phyloP scores from a whole-genome alignment of 805 yeast genomes.

The Alloascoidea africana region DNA sequence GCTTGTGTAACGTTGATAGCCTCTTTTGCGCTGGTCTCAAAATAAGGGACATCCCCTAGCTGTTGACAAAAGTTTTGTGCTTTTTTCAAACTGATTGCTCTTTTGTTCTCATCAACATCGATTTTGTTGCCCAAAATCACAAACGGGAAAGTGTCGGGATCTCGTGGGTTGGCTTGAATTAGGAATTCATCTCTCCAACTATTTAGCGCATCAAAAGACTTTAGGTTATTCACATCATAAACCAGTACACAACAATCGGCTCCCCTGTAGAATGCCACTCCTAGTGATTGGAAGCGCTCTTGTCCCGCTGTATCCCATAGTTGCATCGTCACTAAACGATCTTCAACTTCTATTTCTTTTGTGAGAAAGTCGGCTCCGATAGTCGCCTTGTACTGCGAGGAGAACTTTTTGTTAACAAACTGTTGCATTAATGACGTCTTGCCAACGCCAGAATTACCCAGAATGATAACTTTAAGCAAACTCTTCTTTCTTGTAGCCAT shows the following conservation, averaged over 20 bases:
- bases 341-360: conserved; percentile 58
- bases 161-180: conserved; percentile 64
- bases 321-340: conserved; percentile 36
- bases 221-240: conserved; percentile 69
- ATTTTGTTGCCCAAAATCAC: conserved; percentile 70
- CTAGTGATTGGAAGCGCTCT: conserved; percentile 71
- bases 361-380: conserved; percentile 78
- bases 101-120: conserved; percentile 65
- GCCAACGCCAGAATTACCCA: conserved; percentile 81
- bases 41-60: conserved; percentile 54
- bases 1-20: conserved; percentile 71
- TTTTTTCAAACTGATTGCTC: conserved; percentile 30
- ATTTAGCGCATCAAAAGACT: conserved; percentile 59
- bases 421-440: conserved; percentile 79
- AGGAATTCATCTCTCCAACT: conserved; percentile 76
- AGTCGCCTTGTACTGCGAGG: conserved; percentile 74
- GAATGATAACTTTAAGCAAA: conserved; percentile 58
- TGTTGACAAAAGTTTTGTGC: conserved; percentile 29
- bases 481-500: conserved; percentile 43
- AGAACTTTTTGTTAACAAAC: conserved; percentile 67
- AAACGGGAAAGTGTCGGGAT: conserved; percentile 74
- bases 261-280: conserved; percentile 76
- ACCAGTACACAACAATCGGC: conserved; percentile 79
- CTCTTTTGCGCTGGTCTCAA: conserved; percentile 76
- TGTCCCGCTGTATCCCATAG: conserved; percentile 89